Evolutionary conservation across 2,329 filamentous ascomycete genomes (phyloP).

Genomic region (Chaetomium globosum): DNA sequence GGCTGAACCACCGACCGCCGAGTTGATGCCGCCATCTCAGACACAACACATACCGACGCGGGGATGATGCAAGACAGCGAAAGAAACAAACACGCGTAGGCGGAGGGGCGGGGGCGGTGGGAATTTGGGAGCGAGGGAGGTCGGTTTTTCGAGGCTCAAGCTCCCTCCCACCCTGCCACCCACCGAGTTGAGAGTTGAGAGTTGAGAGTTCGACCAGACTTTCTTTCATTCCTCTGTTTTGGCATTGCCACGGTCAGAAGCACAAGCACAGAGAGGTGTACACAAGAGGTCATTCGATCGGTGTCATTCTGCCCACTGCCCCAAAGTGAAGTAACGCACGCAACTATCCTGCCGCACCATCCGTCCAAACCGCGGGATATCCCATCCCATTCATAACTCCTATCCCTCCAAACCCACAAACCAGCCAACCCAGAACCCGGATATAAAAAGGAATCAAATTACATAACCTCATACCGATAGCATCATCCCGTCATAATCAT

Average conservation of each 20-base stretch:
- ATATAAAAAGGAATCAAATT: neutral
- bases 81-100: neutral
- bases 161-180: no score
- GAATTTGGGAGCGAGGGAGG: neutral
- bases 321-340: neutral
- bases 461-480: constrained; percentile 4
- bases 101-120: neutral
- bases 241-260: no score
- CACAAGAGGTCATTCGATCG: neutral
- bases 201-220: neutral
- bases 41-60: constrained; percentile 12
- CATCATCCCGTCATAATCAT: constrained; percentile 21
- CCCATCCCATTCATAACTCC: neutral
- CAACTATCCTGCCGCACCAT: neutral
- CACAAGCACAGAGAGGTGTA: neutral
- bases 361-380: neutral
- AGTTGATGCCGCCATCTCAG: neutral
- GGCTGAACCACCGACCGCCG: neutral
- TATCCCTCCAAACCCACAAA: neutral
- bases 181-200: neutral
- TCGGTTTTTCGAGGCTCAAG: no score
- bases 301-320: neutral
- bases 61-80: neutral
- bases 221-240: neutral
- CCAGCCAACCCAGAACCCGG: neutral